These are phyloP conservation scores for Paxillus rubicundulus DNA, from an alignment of 768 basidiomycete genomes.

Conservation along the genomic window DNA sequence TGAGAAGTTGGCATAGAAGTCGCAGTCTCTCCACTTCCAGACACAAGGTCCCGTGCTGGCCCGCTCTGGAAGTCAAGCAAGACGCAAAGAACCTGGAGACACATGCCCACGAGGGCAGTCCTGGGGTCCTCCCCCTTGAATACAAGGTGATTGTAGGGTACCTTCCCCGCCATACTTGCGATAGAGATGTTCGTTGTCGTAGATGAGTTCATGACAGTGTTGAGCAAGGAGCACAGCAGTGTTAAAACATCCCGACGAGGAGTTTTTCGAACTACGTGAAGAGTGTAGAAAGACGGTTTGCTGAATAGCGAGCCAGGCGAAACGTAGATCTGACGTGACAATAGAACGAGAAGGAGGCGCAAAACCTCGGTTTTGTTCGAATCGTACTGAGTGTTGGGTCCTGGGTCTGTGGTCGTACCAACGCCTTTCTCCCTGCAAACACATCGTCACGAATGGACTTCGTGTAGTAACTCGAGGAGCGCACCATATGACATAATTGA, in stretches of 20 bases:
- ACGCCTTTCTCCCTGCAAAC: slow-evolving; percentile 86
- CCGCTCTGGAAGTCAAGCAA: slow-evolving; percentile 82
- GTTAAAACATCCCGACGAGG: slow-evolving; percentile 85
- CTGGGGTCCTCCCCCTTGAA: slow-evolving; percentile 86
- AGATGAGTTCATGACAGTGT: slow-evolving; percentile 79
- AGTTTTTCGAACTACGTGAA: slow-evolving; percentile 73
- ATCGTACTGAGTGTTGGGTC: slow-evolving; percentile 62
- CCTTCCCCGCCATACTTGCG: slow-evolving; percentile 68
- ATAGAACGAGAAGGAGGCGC: slow-evolving; percentile 79
- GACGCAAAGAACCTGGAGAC: slow-evolving; percentile 74
- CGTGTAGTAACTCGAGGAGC: slow-evolving; percentile 24
- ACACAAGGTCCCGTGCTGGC: slow-evolving; percentile 53
- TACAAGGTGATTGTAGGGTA: slow-evolving; percentile 88
- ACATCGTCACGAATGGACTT: slow-evolving; percentile 5
- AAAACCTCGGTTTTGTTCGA: slow-evolving; percentile 86
- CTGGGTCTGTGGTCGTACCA: slow-evolving; percentile 79
- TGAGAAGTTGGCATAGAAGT: slow-evolving; percentile 51
- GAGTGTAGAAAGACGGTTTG: slow-evolving; percentile 72
- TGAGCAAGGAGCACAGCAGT: slow-evolving; percentile 88
- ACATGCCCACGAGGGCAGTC: slow-evolving; percentile 67
- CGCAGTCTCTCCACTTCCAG: slow-evolving; percentile 44
- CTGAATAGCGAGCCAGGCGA: slow-evolving; percentile 67
- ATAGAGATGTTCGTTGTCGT: slow-evolving; percentile 50
- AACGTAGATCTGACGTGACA: slow-evolving; percentile 89
- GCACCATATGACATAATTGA: slow-evolving; percentile 87